These are phyloP conservation scores for Sphaerulina vaccinii DNA, from an alignment of 2,329 filamentous ascomycete species.

Conservation along the genomic window DNA sequence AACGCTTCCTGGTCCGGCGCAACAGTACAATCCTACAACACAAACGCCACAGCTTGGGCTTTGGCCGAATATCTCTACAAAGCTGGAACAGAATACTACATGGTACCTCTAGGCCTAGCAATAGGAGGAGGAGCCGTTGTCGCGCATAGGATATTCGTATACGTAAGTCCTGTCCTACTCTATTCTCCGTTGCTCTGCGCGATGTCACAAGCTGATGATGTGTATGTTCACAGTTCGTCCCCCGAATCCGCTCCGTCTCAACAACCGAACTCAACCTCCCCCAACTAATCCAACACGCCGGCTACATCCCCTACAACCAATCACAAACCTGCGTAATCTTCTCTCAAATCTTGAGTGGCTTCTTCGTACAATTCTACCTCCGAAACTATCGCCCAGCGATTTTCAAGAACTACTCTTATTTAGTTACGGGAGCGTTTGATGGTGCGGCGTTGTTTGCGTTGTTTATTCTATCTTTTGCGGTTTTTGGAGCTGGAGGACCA, in stretches of 20 bases:
- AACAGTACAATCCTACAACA: slow-evolving; percentile 46
- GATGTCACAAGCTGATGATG: too few species aligned
- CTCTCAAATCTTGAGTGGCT: slow-evolving; percentile 44
- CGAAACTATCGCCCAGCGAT: slow-evolving; percentile 53
- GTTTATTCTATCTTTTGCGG: slow-evolving; percentile 57
- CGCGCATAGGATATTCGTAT: slow-evolving; percentile 43
- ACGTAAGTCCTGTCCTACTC: slow-evolving; percentile 26
- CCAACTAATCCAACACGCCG: slow-evolving; percentile 56
- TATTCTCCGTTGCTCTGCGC: neutral
- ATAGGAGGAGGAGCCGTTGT: slow-evolving; percentile 50
- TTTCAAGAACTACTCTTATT: slow-evolving; percentile 56
- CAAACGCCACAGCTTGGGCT: slow-evolving; percentile 44
- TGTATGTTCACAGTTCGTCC: slow-evolving; percentile 53
- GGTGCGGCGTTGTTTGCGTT: slow-evolving; percentile 51
- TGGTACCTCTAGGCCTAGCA: slow-evolving; percentile 44
- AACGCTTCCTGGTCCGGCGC: slow-evolving; percentile 56
- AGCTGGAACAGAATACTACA: slow-evolving; percentile 34
- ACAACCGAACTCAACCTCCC: slow-evolving; percentile 48
- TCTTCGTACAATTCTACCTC: slow-evolving; percentile 54
- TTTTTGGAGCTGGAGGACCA: slow-evolving; percentile 46
- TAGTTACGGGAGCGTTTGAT: slow-evolving; percentile 55
- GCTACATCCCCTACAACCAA: slow-evolving; percentile 56
- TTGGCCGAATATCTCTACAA: slow-evolving; percentile 56
- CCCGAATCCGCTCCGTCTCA: slow-evolving; percentile 42
- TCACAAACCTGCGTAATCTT: slow-evolving; percentile 57